Evolutionary conservation across 208 protist genomes (phyloP).

Genomic region (Leishmania major): DNA sequence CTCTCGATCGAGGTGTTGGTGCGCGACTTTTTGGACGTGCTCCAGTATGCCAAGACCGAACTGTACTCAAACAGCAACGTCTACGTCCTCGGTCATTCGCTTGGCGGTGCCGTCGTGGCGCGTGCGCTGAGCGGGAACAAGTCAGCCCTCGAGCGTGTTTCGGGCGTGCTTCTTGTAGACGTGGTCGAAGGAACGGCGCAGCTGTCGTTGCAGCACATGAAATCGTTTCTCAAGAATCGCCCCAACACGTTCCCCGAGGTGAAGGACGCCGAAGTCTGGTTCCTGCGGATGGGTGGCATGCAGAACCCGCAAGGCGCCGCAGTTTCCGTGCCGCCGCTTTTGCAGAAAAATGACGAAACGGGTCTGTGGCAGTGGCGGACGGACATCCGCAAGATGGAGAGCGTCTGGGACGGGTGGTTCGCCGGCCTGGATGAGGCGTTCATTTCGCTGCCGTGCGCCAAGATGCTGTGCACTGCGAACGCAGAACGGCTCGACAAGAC

Average conservation of each 20-base stretch:
- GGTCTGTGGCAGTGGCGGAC: constrained; percentile 74
- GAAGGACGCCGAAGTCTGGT: constrained; percentile 79
- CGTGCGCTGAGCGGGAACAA: constrained; percentile 41
- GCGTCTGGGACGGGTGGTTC: constrained; percentile 90
- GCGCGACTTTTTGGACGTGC: constrained; percentile 61
- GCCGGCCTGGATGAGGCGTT: constrained; percentile 85
- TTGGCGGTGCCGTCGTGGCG: constrained; percentile 83
- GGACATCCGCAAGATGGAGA: constrained; percentile 62
- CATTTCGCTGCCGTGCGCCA: constrained; percentile 66
- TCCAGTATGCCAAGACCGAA: constrained; percentile 39
- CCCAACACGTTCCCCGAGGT: constrained; percentile 68
- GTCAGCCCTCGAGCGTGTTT: constrained; percentile 34
- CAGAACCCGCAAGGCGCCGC: constrained; percentile 56
- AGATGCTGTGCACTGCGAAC: constrained; percentile 89
- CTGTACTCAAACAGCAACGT: constrained; percentile 52
- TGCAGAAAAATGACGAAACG: constrained; percentile 30
- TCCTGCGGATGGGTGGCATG: constrained; percentile 78
- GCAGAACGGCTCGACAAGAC: constrained; percentile 88
- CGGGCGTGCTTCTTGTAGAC: constrained; percentile 85
- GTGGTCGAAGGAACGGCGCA: constrained; percentile 92
- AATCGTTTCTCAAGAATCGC: constrained; percentile 68
- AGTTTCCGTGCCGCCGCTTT: constrained; percentile 78
- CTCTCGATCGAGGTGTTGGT: constrained; percentile 70
- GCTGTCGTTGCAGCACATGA: constrained; percentile 80
- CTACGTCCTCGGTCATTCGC: constrained; percentile 87